Conservation (phyloP, 2,329 filamentous ascomycete genomes). For the Fusarium devonianum region DNA sequence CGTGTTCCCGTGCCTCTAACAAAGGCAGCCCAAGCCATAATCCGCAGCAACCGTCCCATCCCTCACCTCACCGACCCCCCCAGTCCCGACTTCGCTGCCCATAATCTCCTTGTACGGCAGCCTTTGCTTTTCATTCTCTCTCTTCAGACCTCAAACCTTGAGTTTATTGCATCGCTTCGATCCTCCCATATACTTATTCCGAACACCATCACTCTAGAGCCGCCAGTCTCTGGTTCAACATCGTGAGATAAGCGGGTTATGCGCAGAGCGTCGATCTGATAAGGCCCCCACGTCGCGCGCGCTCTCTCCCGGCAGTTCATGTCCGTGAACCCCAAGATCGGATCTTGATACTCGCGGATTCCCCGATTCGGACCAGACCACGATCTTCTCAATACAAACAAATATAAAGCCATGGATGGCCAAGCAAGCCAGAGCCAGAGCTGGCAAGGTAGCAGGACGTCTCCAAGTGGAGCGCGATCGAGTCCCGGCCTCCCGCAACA, state of each 20-base stretch:
- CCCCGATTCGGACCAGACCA: slow-evolving; percentile 10
- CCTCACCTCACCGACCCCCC: slow-evolving; percentile 18
- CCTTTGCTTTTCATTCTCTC: slow-evolving; percentile 24
- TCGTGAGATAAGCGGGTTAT: slow-evolving; percentile 35
- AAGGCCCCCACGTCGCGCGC: slow-evolving; percentile 21
- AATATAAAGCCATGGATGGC: slow-evolving; percentile 39
- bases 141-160: slow-evolving; percentile 7
- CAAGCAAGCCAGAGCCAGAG: slow-evolving; percentile 40
- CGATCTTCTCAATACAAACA: slow-evolving; percentile 9
- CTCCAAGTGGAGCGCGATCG: slow-evolving; percentile 40
- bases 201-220: slow-evolving; percentile 21
- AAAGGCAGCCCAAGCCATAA: slow-evolving; percentile 25
- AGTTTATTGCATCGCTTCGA: slow-evolving; percentile 4
- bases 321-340: slow-evolving; percentile 23
- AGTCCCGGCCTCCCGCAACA: slow-evolving; percentile 44
- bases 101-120: slow-evolving; percentile 14
- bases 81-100: slow-evolving; percentile 38
- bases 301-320: slow-evolving; percentile 24
- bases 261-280: slow-evolving; percentile 23
- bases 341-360: slow-evolving; percentile 1
- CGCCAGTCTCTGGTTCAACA: slow-evolving; percentile 9
- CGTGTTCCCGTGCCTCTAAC: slow-evolving; percentile 40
- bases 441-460: slow-evolving; percentile 37
- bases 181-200: slow-evolving; percentile 3
- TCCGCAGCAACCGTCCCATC: slow-evolving; percentile 25